phyloP scores from a whole-genome alignment of 2,329 filamentous ascomycete genomes.

The Parafenestella ontariensis region DNA sequence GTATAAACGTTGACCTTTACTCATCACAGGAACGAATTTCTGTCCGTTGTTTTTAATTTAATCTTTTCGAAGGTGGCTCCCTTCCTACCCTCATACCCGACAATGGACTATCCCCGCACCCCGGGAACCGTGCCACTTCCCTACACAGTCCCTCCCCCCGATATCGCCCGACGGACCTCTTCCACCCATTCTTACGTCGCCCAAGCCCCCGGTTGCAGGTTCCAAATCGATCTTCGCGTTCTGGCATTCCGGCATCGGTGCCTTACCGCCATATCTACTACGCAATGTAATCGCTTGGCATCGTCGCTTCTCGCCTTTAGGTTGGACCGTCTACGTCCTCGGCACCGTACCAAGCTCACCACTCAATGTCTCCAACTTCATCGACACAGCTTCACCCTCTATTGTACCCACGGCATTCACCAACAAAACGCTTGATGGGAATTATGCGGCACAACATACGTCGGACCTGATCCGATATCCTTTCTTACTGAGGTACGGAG shows the following conservation, averaged over 20 bases:
- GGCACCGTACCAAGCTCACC: conserved; percentile 55
- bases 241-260: conserved; percentile 60
- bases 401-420: conserved; percentile 60
- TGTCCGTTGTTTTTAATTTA: too few species aligned
- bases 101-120: conserved; percentile 24
- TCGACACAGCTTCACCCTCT: conserved; percentile 54
- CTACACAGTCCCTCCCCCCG: conserved; percentile 4
- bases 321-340: conserved; percentile 63
- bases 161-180: conserved; percentile 1
- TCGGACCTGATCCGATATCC: conserved; percentile 67
- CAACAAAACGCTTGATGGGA: conserved; percentile 58
- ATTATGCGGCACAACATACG: conserved; percentile 61
- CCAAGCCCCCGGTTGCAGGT: conserved; percentile 47
- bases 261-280: conserved; percentile 60
- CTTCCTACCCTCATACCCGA: not conserved
- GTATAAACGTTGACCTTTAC: not conserved
- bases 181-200: conserved; percentile 13
- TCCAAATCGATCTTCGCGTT: conserved; percentile 67
- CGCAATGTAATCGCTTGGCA: conserved; percentile 64
- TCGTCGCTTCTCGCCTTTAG: conserved; percentile 58
- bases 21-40: not conserved
- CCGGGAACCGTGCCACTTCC: conserved; percentile 11
- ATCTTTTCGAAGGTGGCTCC: too few species aligned
- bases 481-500: conserved; percentile 63
- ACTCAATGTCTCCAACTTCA: conserved; percentile 58